A percentile compares a stretch with the other conserved stretches of the same genome.
Evolutionary conservation across 2,329 filamentous ascomycete species (phyloP).

Genomic region (Apiospora rasikravindrae): DNA sequence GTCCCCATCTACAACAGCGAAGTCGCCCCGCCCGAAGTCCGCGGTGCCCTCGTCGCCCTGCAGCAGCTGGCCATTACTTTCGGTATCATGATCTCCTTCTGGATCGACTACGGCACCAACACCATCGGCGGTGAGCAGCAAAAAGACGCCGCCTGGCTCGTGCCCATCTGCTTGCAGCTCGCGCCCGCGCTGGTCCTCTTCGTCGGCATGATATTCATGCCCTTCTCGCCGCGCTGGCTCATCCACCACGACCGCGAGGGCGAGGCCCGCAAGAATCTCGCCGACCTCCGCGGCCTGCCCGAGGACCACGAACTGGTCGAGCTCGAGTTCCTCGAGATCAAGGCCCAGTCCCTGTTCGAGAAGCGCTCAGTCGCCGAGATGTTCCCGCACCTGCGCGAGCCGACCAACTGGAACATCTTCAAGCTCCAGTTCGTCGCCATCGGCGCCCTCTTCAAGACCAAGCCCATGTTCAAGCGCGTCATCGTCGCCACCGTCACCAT

Average conservation of each 20-base stretch:
- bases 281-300: constrained; percentile 65
- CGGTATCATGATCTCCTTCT: constrained; percentile 69
- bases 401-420: constrained; percentile 66
- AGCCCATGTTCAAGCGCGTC: constrained; percentile 70
- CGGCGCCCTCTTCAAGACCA: constrained; percentile 66
- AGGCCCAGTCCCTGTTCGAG: constrained; percentile 78
- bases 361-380: constrained; percentile 71
- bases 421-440: constrained; percentile 74
- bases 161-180: constrained; percentile 75
- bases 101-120: constrained; percentile 69
- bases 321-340: constrained; percentile 83
- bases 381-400: constrained; percentile 68
- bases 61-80: constrained; percentile 61
- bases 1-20: constrained; percentile 61
- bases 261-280: constrained; percentile 68
- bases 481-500: constrained; percentile 67
- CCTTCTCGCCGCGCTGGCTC: constrained; percentile 78
- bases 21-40: constrained; percentile 48
- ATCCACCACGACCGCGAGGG: constrained; percentile 66
- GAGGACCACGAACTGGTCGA: constrained; percentile 71
- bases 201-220: constrained; percentile 78
- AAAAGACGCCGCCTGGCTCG: constrained; percentile 73
- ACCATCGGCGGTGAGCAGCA: constrained; percentile 68
- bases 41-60: constrained; percentile 50
- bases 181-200: constrained; percentile 70